These are phyloP conservation scores for Saitozyma sp. DNA, from an alignment of 768 basidiomycete genomes.

Conservation along the genomic window DNA sequence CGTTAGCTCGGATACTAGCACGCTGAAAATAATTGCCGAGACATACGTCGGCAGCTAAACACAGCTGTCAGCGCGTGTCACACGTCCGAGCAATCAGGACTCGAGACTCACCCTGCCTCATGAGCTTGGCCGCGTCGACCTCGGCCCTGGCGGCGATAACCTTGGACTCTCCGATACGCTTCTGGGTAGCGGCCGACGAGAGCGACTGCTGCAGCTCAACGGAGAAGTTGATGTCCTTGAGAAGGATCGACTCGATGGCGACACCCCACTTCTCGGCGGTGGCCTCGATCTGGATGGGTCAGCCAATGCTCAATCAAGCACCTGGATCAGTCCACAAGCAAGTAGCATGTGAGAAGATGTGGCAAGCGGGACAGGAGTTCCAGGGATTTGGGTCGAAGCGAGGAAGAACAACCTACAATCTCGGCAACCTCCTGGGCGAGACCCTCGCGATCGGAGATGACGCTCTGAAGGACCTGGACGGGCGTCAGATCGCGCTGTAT, in stretches of 20 bases:
- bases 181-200: constrained; percentile 93
- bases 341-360: not conserved
- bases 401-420: constrained; percentile 35
- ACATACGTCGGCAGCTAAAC: constrained; percentile 78
- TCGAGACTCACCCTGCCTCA: constrained; percentile 65
- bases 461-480: constrained; percentile 70
- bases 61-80: not conserved
- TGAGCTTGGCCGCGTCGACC: constrained; percentile 89
- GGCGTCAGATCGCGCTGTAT: too few species aligned
- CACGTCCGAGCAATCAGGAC: too few species aligned
- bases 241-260: constrained; percentile 87
- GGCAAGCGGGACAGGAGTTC: not conserved
- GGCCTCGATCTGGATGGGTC: constrained; percentile 39
- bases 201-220: constrained; percentile 84
- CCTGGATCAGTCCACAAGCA: not conserved
- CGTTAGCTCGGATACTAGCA: not conserved
- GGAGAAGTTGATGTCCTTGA: constrained; percentile 69
- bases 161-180: constrained; percentile 94
- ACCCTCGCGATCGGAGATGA: constrained; percentile 92
- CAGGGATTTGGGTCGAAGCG: not conserved
- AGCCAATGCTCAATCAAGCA: not conserved
- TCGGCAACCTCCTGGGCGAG: constrained; percentile 51
- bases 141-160: constrained; percentile 65
- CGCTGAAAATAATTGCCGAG: constrained; percentile 49
- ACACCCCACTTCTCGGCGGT: constrained; percentile 82